These are phyloP conservation scores for Saturnispora diversa DNA, from an alignment of 805 yeast genomes.

Conservation along the genomic window DNA sequence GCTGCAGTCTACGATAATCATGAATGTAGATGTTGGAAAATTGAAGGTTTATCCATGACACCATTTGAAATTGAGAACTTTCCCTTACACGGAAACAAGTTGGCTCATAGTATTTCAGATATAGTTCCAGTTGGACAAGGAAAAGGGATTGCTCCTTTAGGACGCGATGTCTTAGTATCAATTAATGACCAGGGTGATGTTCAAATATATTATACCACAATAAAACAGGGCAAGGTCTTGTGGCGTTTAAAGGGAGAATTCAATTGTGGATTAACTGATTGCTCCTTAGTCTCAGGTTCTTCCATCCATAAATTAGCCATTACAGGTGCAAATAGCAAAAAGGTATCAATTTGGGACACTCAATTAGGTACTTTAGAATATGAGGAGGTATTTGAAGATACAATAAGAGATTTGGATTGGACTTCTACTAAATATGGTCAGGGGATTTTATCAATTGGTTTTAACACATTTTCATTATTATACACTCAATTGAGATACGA, in stretches of 20 bases:
- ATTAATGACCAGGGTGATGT: slow-evolving; percentile 47
- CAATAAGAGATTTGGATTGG: slow-evolving; percentile 79
- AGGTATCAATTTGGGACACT: slow-evolving; percentile 74
- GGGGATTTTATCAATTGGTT: slow-evolving; percentile 77
- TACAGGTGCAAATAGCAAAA: slow-evolving; percentile 44
- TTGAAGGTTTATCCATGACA: slow-evolving; percentile 24
- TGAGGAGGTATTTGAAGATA: slow-evolving; percentile 33
- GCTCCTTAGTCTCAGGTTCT: slow-evolving; percentile 60
- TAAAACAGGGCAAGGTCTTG: slow-evolving; percentile 20
- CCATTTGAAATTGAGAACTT: slow-evolving; percentile 23
- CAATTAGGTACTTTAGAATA: slow-evolving; percentile 60
- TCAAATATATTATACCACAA: slow-evolving; percentile 37
- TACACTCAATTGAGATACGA: slow-evolving; percentile 83
- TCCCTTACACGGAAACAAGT: slow-evolving; percentile 30
- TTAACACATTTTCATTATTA: slow-evolving; percentile 49
- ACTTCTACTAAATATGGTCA: slow-evolving; percentile 58
- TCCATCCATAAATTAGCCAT: slow-evolving; percentile 70
- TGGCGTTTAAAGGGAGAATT: slow-evolving; percentile 50
- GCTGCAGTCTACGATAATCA: slow-evolving; percentile 42
- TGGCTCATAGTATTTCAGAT: slow-evolving; percentile 30
- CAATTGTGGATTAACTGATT: slow-evolving; percentile 46
- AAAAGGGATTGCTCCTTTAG: slow-evolving; percentile 24
- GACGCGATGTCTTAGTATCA: slow-evolving; percentile 46
- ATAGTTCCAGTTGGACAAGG: slow-evolving; percentile 64
- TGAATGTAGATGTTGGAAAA: slow-evolving; percentile 35